Evolutionary conservation across 2,329 filamentous ascomycete species (phyloP).

Genomic region (Trichoderma semiorbis): DNA sequence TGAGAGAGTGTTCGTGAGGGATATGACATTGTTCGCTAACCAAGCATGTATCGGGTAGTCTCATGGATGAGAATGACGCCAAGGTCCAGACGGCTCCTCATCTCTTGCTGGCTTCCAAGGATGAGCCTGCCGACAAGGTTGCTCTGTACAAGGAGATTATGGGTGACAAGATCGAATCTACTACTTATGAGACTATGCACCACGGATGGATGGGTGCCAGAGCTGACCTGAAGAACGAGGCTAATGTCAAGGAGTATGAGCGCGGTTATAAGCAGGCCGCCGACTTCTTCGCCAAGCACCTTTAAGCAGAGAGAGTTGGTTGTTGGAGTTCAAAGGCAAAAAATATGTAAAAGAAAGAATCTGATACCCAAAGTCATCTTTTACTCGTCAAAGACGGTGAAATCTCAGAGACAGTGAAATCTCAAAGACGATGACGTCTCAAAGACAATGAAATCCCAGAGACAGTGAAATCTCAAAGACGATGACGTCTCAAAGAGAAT

Average conservation of each 20-base stretch:
- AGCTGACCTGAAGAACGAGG: conserved; percentile 43
- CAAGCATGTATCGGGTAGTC: conserved; percentile 20
- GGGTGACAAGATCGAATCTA: conserved; percentile 37
- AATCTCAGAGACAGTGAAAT: too few species aligned
- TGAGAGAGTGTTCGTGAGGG: not conserved
- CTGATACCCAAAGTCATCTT: not conserved
- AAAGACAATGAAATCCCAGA: too few species aligned
- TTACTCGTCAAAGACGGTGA: not conserved
- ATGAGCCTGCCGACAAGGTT: conserved; percentile 44
- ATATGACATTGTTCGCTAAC: not conserved
- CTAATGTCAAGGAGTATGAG: conserved; percentile 45
- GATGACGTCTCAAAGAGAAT: too few species aligned
- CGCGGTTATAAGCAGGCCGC: conserved; percentile 46
- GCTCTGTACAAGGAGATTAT: conserved; percentile 43
- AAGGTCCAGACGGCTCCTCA: conserved; percentile 44
- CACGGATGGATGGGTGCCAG: conserved; percentile 60
- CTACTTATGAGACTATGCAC: conserved; percentile 48
- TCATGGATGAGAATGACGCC: conserved; percentile 40
- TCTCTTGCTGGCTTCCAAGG: conserved; percentile 48
- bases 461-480: too few species aligned
- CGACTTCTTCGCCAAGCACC: conserved; percentile 42
- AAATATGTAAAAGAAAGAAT: not conserved
- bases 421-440: too few species aligned
- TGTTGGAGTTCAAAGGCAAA: not conserved
- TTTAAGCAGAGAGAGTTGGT: conserved; percentile 24